These are phyloP conservation scores for Citrus trifoliata DNA, from an alignment of 345 rosid species.

Conservation along the genomic window DNA sequence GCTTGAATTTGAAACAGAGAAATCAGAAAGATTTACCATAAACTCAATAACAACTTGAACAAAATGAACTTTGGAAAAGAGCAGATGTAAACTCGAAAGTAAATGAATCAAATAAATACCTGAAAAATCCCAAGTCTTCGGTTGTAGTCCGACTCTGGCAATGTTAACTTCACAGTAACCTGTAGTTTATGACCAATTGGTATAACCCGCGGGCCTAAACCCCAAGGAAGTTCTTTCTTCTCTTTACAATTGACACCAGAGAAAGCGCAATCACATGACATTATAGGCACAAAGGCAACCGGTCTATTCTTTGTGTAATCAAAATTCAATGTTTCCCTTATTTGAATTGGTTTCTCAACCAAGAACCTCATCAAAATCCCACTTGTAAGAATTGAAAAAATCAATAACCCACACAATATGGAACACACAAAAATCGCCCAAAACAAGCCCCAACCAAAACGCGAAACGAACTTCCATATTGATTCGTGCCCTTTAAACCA, in stretches of 20 bases:
- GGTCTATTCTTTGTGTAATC: slow-evolving; percentile 65
- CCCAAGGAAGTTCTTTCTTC: slow-evolving; percentile 27
- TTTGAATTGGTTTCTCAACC: slow-evolving; percentile 55
- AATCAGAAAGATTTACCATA: background rate
- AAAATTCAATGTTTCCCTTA: slow-evolving; percentile 59
- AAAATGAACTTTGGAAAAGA: background rate
- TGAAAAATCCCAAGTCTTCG: slow-evolving; percentile 83
- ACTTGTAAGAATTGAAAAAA: slow-evolving; percentile 46
- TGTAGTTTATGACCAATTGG: slow-evolving; percentile 42
- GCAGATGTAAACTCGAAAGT: background rate
- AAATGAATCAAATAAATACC: slow-evolving; percentile 38
- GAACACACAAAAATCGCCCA: slow-evolving; percentile 66
- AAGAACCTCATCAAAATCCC: slow-evolving; percentile 54
- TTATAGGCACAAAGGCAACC: slow-evolving; percentile 56
- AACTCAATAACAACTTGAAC: background rate
- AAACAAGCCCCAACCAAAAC: slow-evolving; percentile 63
- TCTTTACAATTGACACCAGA: slow-evolving; percentile 50
- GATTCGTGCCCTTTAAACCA: slow-evolving; percentile 49
- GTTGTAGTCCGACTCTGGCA: slow-evolving; percentile 87
- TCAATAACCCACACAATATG: slow-evolving; percentile 54
- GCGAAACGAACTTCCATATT: slow-evolving; percentile 32
- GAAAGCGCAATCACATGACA: slow-evolving; percentile 43
- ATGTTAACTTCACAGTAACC: slow-evolving; percentile 39
- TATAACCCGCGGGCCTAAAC: slow-evolving; percentile 24
- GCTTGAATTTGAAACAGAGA: background rate